Conservation (phyloP, 805 yeast species). For the Candida qinlingensis region DNA sequence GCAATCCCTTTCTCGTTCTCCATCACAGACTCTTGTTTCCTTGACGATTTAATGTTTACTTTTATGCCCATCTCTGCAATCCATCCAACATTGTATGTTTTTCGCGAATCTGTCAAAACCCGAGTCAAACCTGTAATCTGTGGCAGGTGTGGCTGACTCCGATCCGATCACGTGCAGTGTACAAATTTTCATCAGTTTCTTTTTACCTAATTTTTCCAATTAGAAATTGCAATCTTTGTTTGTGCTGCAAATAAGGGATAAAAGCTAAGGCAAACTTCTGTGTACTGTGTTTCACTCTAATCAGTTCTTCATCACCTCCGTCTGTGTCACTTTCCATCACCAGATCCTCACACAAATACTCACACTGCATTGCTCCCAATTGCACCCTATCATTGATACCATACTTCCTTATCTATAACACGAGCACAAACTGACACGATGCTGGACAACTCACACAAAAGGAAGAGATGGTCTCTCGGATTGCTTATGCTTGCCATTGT, state of each 20-base stretch:
- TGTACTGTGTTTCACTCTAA: too few relatives aligned
- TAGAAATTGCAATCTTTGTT: too few relatives aligned
- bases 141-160: not conserved
- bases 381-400: not conserved
- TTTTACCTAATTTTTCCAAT: not conserved
- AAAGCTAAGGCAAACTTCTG: too few relatives aligned
- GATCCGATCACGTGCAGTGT: not conserved
- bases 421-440: not conserved
- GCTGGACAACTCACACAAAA: conserved; percentile 11
- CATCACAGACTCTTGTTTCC: not conserved
- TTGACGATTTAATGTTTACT: not conserved
- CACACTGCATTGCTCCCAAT: not conserved
- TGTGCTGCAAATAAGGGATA: too few relatives aligned
- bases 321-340: not conserved
- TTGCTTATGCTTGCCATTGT: conserved; percentile 68
- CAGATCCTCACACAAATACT: not conserved
- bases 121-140: not conserved
- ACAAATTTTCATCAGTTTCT: not conserved
- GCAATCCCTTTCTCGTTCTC: not conserved
- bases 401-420: not conserved
- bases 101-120: not conserved
- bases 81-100: too few relatives aligned
- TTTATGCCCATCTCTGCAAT: too few relatives aligned
- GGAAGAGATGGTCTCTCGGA: conserved; percentile 65
- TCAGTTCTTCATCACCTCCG: too few relatives aligned